Evolutionary conservation across 371 early-diverging fungal genomes (phyloP).

Genomic region (Fennellomyces sp.): DNA sequence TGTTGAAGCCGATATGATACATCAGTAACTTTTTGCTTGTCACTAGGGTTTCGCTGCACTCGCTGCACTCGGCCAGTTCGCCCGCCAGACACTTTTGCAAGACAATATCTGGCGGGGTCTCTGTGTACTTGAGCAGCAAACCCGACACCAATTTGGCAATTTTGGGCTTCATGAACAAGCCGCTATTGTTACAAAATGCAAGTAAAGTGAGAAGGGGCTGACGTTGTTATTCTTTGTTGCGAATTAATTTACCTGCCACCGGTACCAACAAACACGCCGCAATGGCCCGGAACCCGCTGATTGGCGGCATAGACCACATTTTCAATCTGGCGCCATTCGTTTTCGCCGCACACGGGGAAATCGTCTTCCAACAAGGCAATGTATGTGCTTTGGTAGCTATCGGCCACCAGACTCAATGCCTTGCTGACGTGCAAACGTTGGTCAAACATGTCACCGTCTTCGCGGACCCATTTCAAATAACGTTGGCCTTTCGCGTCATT

Average conservation of each 20-base stretch:
- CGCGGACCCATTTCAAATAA: constrained; percentile 57
- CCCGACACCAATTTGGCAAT: constrained; percentile 46
- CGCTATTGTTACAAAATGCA: constrained; percentile 31
- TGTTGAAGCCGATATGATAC: constrained; percentile 67
- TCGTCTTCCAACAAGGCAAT: constrained; percentile 65
- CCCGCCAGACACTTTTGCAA: constrained; percentile 62
- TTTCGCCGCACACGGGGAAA: constrained; percentile 60
- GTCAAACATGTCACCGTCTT: constrained; percentile 51
- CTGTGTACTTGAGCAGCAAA: constrained; percentile 40
- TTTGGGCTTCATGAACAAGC: constrained; percentile 55
- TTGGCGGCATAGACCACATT: constrained; percentile 57
- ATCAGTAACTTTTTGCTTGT: constrained; percentile 58
- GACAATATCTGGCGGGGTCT: constrained; percentile 59
- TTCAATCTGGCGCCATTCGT: constrained; percentile 61
- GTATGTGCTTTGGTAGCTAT: constrained; percentile 45
- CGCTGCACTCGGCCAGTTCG: constrained; percentile 47
- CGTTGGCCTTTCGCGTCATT: constrained; percentile 49
- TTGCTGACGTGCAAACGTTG: constrained; percentile 62
- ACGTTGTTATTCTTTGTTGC: too few species aligned
- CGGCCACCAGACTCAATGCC: constrained; percentile 49
- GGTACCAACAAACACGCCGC: constrained; percentile 30
- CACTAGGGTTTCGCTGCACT: constrained; percentile 44
- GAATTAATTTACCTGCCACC: constrained; percentile 23
- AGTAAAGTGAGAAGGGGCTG: too few species aligned
- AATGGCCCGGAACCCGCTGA: constrained; percentile 49